Conservation (phyloP, 106 monocot species). For the Dendrobium huoshanense region DNA sequence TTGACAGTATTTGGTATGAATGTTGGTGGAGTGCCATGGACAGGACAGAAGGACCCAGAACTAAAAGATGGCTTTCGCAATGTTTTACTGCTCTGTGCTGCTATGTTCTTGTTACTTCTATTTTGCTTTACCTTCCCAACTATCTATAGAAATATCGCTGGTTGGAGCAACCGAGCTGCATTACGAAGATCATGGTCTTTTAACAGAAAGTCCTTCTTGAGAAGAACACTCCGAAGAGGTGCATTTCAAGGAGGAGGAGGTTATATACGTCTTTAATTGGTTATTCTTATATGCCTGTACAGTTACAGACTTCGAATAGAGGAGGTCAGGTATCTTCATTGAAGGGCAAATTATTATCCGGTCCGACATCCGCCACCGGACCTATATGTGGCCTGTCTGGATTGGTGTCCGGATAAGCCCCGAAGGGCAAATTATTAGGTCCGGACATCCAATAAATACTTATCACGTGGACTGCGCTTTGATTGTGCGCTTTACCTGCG, state of each 20-base stretch:
- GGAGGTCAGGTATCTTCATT: no score
- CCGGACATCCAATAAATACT: no score
- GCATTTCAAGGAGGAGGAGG: conserved; percentile 15
- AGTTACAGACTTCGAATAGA: no score
- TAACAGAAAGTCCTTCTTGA: conserved; percentile 43
- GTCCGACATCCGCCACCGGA: no score
- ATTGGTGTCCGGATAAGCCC: no score
- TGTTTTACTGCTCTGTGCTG: conserved; percentile 71
- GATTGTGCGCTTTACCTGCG: no score
- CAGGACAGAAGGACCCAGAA: conserved; percentile 50
- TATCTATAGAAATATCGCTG: conserved; percentile 39
- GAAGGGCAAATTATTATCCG: no score
- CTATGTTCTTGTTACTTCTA: conserved; percentile 52
- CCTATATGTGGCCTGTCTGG: no score
- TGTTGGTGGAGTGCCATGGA: conserved; percentile 97
- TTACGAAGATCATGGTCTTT: conserved; percentile 42
- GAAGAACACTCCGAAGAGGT: conserved; percentile 20
- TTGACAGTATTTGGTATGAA: conserved; percentile 98
- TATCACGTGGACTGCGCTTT: no score
- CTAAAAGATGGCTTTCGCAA: conserved; percentile 65
- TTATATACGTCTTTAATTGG: conserved; percentile 17
- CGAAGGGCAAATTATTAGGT: no score
- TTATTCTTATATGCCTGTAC: no score
- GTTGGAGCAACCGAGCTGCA: conserved; percentile 36
- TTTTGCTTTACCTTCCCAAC: conserved; percentile 54